These are phyloP conservation scores for Colletotrichum spinosum DNA, from an alignment of 2,329 filamentous ascomycete species.

Conservation along the genomic window DNA sequence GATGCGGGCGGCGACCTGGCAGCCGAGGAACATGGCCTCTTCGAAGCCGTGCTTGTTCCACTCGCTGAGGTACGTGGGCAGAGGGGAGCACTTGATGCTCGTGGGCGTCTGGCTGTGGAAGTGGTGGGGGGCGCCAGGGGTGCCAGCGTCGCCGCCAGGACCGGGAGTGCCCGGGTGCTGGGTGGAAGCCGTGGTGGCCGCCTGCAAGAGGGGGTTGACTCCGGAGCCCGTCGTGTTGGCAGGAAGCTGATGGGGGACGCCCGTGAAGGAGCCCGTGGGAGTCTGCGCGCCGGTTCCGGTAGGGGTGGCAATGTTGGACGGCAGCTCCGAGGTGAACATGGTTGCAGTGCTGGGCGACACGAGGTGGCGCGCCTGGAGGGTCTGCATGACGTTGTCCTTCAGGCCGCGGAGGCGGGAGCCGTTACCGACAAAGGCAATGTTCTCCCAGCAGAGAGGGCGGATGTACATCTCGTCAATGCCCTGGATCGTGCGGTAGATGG, in stretches of 20 bases:
- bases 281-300: slow-evolving; percentile 92
- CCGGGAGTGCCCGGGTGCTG: slow-evolving; percentile 48
- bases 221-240: slow-evolving; percentile 54
- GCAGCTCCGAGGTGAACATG: slow-evolving; percentile 97
- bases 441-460: slow-evolving; percentile 90
- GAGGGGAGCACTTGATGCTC: slow-evolving; percentile 80
- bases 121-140: slow-evolving; percentile 56
- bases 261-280: slow-evolving; percentile 74
- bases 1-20: slow-evolving; percentile 81
- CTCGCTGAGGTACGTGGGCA: slow-evolving; percentile 89
- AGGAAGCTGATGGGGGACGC: slow-evolving; percentile 63
- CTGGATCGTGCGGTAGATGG: slow-evolving; percentile 86
- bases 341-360: slow-evolving; percentile 93
- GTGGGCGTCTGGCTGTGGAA: slow-evolving; percentile 81
- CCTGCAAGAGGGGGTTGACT: slow-evolving; percentile 92
- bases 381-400: slow-evolving; percentile 87
- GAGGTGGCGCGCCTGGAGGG: slow-evolving; percentile 83
- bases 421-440: slow-evolving; percentile 90
- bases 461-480: slow-evolving; percentile 86
- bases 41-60: slow-evolving; percentile 87
- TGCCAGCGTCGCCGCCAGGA: slow-evolving; percentile 54
- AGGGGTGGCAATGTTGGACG: slow-evolving; percentile 92
- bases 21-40: slow-evolving; percentile 87
- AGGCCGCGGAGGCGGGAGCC: slow-evolving; percentile 81
- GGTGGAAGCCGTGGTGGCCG: slow-evolving; percentile 80